phyloP scores from a whole-genome alignment of 257 asterid genomes.

The Lavandula angustifolia region DNA sequence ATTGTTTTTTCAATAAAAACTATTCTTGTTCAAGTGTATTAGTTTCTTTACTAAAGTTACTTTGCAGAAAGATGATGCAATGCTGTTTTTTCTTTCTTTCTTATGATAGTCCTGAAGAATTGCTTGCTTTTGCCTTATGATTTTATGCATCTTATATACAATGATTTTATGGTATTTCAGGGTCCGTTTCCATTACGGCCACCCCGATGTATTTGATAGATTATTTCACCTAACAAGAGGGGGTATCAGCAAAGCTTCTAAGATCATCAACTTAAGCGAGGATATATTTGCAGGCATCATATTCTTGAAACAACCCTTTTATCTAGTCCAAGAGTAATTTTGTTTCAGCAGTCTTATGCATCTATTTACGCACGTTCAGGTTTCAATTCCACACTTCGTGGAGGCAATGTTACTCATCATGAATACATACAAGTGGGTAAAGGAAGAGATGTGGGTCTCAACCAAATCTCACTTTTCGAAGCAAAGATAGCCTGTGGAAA shows the following conservation, averaged over 20 bases:
- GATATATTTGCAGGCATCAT: slow-evolving; percentile 91
- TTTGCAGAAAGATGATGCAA: not conserved
- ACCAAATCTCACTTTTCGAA: slow-evolving; percentile 86
- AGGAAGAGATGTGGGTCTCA: slow-evolving; percentile 98
- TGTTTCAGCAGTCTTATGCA: slow-evolving; percentile 29
- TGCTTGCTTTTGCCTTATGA: not conserved
- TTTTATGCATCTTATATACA: slow-evolving; percentile 6
- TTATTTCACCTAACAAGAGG: slow-evolving; percentile 92
- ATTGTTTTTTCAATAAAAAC: slow-evolving; percentile 19
- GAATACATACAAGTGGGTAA: slow-evolving; percentile 98
- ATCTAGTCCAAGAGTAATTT: slow-evolving; percentile 11
- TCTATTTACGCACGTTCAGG: slow-evolving; percentile 48
- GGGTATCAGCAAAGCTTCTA: slow-evolving; percentile 98
- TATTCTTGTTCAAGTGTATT: slow-evolving; percentile 2
- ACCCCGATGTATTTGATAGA: slow-evolving; percentile 94
- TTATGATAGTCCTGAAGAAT: not conserved
- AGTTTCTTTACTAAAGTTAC: not conserved
- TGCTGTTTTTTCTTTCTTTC: not conserved
- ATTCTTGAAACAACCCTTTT: slow-evolving; percentile 22
- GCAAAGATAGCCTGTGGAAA: slow-evolving; percentile 97
- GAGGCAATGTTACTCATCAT: slow-evolving; percentile 95
- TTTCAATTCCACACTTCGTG: slow-evolving; percentile 95
- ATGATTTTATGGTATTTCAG: slow-evolving; percentile 48
- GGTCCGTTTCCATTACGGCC: slow-evolving; percentile 99
- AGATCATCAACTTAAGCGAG: slow-evolving; percentile 86